A percentile compares a stretch with the other conserved stretches of the same genome.
phyloP scores from a whole-genome alignment of 345 rosid genomes.

The Brassica carinata region DNA sequence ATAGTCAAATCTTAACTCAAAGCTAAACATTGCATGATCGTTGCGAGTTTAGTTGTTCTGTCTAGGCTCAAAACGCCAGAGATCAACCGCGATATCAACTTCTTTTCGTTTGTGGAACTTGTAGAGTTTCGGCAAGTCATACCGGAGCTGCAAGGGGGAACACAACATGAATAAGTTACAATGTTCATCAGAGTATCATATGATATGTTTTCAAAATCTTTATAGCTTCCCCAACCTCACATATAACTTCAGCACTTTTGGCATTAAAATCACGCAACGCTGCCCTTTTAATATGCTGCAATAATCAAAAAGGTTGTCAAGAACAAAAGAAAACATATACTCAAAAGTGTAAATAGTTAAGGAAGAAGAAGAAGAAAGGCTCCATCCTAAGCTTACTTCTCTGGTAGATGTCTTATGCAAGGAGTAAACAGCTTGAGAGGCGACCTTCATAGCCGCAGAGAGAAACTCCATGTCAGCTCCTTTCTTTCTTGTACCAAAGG shows the following conservation, averaged over 20 bases:
- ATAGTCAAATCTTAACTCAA: conserved; percentile 10
- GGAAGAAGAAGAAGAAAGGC: not conserved
- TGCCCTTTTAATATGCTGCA: conserved; percentile 75
- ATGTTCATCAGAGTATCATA: conserved; percentile 7
- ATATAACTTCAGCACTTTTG: conserved; percentile 81
- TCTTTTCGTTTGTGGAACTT: conserved; percentile 86
- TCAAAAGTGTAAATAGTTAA: not conserved
- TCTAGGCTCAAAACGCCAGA: conserved; percentile 87
- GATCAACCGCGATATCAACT: conserved; percentile 90
- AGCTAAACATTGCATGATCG: conserved; percentile 11
- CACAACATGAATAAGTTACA: not conserved
- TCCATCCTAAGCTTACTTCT: conserved; percentile 55
- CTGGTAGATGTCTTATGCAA: conserved; percentile 98
- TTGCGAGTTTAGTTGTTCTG: conserved; percentile 23
- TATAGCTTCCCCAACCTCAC: conserved; percentile 55
- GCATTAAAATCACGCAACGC: conserved; percentile 79
- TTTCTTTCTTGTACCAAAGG: conserved; percentile 88
- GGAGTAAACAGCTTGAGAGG: conserved; percentile 88
- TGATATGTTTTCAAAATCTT: not conserved
- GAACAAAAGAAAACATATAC: not conserved
- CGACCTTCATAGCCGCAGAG: conserved; percentile 68
- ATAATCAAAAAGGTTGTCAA: not conserved
- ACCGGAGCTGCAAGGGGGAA: conserved; percentile 60
- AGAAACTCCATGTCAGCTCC: conserved; percentile 95
- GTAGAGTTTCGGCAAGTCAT: conserved; percentile 76